Base-by-base conservation (phyloP, 257 asterid species). In the Asclepias syriaca region DNA sequence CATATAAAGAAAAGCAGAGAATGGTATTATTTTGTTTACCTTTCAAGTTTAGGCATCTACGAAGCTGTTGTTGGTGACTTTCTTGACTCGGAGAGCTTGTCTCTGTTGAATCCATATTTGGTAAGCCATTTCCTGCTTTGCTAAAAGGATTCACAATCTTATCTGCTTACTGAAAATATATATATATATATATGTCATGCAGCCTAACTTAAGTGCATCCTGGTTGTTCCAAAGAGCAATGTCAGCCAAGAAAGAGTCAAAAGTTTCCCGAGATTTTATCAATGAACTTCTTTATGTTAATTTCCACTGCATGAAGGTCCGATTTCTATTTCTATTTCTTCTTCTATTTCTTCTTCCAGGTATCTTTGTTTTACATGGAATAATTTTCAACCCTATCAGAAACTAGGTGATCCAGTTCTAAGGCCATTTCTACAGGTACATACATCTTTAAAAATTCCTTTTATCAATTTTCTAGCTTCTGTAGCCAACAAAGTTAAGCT, bases 141-240 rank as follows among this genome's bases (percentile, higher is more conserved):
- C 7, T 12, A n/a, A 71, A 71, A 64, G 56, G 34, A 46, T 48
- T 45, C 21, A 34, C 39, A 18, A 45, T 16, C 46, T 2, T 15
- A 6, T 43, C 27, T 59, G 61, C 49, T 76, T 50, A 58, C 68
- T 63, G 66, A 68, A 64, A 56, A 53, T 50, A 55, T 2, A 34
- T 32, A 32, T 32, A 34, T 34, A 34, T 34, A 34, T 34, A 53
- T n/a, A 68, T 63, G 60, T 40, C 32, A 18, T 79, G 72, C 91
- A 93, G 98, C 98, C 98, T 1, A 93, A 93, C 81, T 81, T 93
- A 75, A 89, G 98, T 53, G 87, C 98, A 46, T 89, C 97, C 19
- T 93, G 98, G 98, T 57, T 93, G 82, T 93, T 93, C 78, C 98
- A 93, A 91, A 78, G 91, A 82, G 98, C 98, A 77, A 93, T 93